Evolutionary conservation across 495 filamentous ascomycete genomes (phyloP), one percentile per base, ranked within the genome.

Genomic region (Neurospora pannonica): DNA sequence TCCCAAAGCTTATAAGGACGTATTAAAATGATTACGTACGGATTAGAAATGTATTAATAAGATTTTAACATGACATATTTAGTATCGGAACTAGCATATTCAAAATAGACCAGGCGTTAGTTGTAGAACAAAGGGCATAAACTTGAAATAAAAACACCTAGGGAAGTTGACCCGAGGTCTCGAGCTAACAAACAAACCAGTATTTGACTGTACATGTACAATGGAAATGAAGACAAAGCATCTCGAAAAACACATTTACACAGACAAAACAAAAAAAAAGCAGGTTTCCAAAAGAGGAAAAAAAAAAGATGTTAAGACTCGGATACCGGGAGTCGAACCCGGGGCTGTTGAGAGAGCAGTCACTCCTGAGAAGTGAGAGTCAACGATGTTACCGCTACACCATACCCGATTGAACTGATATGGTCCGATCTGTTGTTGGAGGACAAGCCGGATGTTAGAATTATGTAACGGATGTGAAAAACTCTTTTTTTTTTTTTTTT

Each of bases 381-480:
- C 43, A 48, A 48, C 43, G 43, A 48, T 48, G 43, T 48, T 48
- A 48, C 43, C 43, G 43, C 43, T 48, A 48, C 43, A 48, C 43
- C 54, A 67, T 34, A 67, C 54, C 54, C 54, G 54, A 67, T 67
- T 67, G 54, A 67, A 67, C 54, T 67, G 54, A 67, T 67, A 67
- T 67, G 54, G 54, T 67, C 54, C 54, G 54, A 67, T 34, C 8
- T 67, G 3, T 67, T 67, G 2, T 34, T 62, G 13, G 11, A 9
- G 6, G 2, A 1, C 1, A 2, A 2, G 4, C 1, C 2, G 15
- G 15, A 34, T 1, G 1, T 19, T 1, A 0, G 1, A 0, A 0
- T 10, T 36, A 67, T 67, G 28, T 34, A 67, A 17, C 6, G 0
- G 1, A 31, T 8, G 21, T 17, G 1, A 17, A 17, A 34, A 34